Conservation (phyloP, 78 protist species). For the Dictyostelium citrinum region DNA sequence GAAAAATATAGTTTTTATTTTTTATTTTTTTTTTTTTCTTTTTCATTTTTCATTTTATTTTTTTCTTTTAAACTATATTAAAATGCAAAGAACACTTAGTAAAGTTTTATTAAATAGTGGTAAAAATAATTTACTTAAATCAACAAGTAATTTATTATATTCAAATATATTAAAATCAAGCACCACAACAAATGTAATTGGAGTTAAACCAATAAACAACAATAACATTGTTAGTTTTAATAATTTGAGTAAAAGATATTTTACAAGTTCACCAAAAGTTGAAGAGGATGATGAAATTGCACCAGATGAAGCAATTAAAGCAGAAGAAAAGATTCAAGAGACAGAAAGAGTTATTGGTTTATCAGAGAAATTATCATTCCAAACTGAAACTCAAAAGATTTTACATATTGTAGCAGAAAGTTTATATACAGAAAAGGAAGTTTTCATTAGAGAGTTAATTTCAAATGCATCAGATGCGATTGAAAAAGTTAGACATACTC, state of each 20-base stretch:
- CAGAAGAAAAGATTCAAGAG: constrained; percentile 26
- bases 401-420: constrained; percentile 95
- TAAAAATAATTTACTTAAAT: neutral
- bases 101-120: neutral
- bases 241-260: neutral
- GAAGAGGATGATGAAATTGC: constrained; percentile 29
- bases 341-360: constrained; percentile 78
- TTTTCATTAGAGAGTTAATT: constrained; percentile 95
- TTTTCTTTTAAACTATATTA: neutral
- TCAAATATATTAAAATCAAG: neutral
- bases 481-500: constrained; percentile 91
- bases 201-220: neutral
- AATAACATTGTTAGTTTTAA: neutral
- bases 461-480: constrained; percentile 97
- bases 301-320: constrained; percentile 11
- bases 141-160: neutral
- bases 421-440: constrained; percentile 96
- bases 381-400: constrained; percentile 96
- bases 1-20: neutral
- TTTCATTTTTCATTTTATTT: neutral
- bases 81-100: neutral
- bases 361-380: constrained; percentile 84
- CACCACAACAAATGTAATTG: neutral
- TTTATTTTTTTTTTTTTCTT: neutral
- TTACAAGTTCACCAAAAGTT: neutral